These are phyloP conservation scores for Yarrowia hollandica DNA, from an alignment of 805 yeast species.

Conservation along the genomic window DNA sequence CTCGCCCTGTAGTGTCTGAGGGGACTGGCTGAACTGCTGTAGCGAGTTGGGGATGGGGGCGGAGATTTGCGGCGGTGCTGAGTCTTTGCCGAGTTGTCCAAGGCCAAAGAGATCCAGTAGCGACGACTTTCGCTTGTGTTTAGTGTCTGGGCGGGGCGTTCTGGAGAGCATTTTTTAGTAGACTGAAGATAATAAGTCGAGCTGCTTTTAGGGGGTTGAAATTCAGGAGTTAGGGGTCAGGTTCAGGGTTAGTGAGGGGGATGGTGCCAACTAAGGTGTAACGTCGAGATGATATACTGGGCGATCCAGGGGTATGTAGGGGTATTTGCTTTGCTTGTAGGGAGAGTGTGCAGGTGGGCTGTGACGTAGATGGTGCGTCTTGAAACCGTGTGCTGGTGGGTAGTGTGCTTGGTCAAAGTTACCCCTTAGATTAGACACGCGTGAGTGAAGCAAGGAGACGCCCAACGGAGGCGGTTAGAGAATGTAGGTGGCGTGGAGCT, in stretches of 20 bases:
- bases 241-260: not conserved
- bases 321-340: not conserved
- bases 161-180: conserved; percentile 10
- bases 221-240: not conserved
- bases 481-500: conserved; percentile 1
- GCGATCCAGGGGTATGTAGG: conserved; percentile 6
- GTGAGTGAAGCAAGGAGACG: conserved; percentile 23
- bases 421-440: conserved; percentile 18
- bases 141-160: conserved; percentile 13
- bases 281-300: not conserved
- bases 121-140: conserved; percentile 24
- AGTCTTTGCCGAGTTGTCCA: not conserved
- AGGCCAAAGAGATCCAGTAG: conserved; percentile 8
- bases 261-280: not conserved
- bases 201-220: too few species aligned
- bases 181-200: not conserved
- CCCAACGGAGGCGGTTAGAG: not conserved
- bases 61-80: conserved; percentile 6
- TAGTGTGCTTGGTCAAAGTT: conserved; percentile 17
- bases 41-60: conserved; percentile 14
- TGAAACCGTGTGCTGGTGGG: not conserved
- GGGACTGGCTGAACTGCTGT: not conserved
- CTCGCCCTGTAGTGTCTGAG: conserved; percentile 1
- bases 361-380: conserved; percentile 1
- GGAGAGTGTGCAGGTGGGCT: not conserved